A percentile compares a stretch with the other conserved stretches of the same genome.
Evolutionary conservation across 148 eudicot species (phyloP).

Genomic region (Fagopyrum esculentum): DNA sequence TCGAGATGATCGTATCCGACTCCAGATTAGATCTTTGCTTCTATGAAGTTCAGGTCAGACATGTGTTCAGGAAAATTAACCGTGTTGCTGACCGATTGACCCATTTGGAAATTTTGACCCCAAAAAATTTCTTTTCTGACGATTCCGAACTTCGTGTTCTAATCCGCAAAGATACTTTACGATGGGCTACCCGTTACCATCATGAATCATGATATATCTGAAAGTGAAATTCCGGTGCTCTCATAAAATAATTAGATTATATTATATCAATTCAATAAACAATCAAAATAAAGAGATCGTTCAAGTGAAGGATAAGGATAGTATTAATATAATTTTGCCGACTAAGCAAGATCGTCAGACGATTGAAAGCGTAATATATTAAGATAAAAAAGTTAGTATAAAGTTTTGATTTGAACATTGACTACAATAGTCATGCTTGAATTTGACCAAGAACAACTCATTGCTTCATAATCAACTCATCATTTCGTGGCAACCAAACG

Average conservation of each 20-base stretch:
- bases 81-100: too few relatives aligned
- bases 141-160: too few relatives aligned
- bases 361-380: background rate
- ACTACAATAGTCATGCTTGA: background rate
- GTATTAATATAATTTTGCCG: background rate
- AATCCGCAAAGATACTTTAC: too few relatives aligned
- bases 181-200: too few relatives aligned
- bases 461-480: background rate
- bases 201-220: background rate
- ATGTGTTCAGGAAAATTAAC: too few relatives aligned
- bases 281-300: background rate
- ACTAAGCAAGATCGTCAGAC: background rate
- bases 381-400: background rate
- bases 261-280: background rate
- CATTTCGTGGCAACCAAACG: background rate
- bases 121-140: too few relatives aligned
- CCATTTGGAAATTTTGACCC: too few relatives aligned
- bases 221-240: background rate
- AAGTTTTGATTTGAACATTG: slow-evolving; percentile 1
- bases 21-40: too few relatives aligned
- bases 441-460: background rate
- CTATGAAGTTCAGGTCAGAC: too few relatives aligned
- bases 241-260: background rate
- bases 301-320: background rate
- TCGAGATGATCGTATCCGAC: too few relatives aligned